phyloP scores from a whole-genome alignment of 805 yeast species.

The Ogataea minuta region DNA sequence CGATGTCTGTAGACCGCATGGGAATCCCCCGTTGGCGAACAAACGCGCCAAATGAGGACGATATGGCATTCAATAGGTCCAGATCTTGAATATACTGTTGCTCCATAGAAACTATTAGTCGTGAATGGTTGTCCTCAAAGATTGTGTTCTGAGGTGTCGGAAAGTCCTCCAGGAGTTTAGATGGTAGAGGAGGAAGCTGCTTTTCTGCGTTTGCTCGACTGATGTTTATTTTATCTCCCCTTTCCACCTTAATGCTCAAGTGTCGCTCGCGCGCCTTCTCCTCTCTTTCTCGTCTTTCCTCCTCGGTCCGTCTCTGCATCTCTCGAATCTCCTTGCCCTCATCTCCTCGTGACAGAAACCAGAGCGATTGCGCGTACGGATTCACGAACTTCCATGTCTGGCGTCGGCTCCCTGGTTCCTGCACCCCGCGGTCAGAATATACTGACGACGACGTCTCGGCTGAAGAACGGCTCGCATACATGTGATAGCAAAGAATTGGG shows the following conservation, averaged over 20 bases:
- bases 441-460: conserved; percentile 17
- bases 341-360: conserved; percentile 38
- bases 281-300: conserved; percentile 1
- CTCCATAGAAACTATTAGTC: conserved; percentile 35
- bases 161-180: conserved; percentile 35
- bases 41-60: conserved; percentile 33
- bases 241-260: neutral
- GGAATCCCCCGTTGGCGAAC: conserved; percentile 31
- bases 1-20: conserved; percentile 35
- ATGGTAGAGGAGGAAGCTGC: conserved; percentile 7
- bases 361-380: conserved; percentile 44
- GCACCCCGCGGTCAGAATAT: conserved; percentile 13
- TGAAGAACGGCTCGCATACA: conserved; percentile 4
- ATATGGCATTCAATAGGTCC: conserved; percentile 31
- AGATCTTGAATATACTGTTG: conserved; percentile 32
- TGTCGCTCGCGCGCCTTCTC: neutral
- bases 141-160: conserved; percentile 2
- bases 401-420: neutral
- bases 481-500: neutral
- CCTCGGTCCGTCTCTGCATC: conserved; percentile 25
- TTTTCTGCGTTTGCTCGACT: neutral
- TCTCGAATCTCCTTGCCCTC: conserved; percentile 35
- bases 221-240: neutral
- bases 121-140: neutral
- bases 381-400: conserved; percentile 22